Conservation (phyloP, 2,329 filamentous ascomycete genomes). For the Verticillium isaacii region DNA sequence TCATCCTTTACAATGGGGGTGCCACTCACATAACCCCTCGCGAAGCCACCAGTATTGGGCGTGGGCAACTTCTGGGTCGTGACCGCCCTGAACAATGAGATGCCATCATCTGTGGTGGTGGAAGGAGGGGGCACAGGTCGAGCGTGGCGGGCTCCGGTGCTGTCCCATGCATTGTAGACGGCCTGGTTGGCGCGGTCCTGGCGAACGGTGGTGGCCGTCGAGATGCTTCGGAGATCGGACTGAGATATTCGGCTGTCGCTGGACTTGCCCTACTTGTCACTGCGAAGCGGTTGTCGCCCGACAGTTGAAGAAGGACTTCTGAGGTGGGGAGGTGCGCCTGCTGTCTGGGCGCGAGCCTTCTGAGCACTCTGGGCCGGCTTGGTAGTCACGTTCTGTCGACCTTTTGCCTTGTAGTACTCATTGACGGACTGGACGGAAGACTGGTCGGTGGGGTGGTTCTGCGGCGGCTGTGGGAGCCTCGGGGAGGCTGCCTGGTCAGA, state of each 20-base stretch:
- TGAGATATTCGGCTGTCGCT: background rate
- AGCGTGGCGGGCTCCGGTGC: slow-evolving; percentile 16
- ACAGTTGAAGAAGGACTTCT: background rate
- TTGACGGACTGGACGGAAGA: background rate
- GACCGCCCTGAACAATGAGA: background rate
- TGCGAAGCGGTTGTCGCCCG: background rate
- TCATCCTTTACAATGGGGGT: background rate
- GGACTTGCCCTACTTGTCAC: background rate
- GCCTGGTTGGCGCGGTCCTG: slow-evolving; percentile 7
- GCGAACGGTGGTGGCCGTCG: slow-evolving; percentile 24
- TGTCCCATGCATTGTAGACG: slow-evolving; percentile 26
- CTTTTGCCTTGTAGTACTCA: background rate
- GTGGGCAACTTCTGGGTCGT: background rate
- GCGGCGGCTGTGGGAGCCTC: background rate
- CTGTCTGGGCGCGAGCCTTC: background rate
- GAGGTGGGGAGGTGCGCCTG: background rate
- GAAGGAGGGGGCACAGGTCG: background rate
- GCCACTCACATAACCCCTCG: background rate
- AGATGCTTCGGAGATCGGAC: slow-evolving; percentile 11
- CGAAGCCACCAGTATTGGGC: background rate
- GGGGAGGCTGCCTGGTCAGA: background rate
- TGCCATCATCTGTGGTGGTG: background rate
- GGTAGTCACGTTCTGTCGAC: background rate
- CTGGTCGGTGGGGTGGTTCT: background rate
- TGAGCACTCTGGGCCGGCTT: background rate